phyloP scores from a whole-genome alignment of 2,329 filamentous ascomycete genomes.

The Sclerotinia spermophila region DNA sequence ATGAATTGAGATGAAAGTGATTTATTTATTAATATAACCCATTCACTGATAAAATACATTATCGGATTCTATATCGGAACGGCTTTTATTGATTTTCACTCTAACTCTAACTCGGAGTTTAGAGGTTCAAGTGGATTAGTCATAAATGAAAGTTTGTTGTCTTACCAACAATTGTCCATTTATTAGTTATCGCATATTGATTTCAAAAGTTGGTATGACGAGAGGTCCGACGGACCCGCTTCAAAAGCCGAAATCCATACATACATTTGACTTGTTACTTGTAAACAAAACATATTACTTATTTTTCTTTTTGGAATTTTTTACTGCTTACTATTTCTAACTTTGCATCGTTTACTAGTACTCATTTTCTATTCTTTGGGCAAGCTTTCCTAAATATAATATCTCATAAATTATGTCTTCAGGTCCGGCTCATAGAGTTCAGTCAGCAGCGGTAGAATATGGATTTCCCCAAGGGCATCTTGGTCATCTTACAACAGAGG shows the following conservation, averaged over 20 bases:
- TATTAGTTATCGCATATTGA: neutral
- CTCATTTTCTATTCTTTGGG: neutral
- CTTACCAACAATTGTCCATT: conserved; percentile 1
- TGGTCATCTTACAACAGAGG: conserved; percentile 67
- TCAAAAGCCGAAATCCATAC: neutral
- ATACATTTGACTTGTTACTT: neutral
- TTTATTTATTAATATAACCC: too few species aligned
- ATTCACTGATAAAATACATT: too few species aligned
- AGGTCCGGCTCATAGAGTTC: conserved; percentile 36
- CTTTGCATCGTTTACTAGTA: too few species aligned
- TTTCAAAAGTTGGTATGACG: neutral
- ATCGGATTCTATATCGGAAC: neutral
- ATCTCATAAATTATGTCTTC: conserved; percentile 27
- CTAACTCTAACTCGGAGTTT: neutral
- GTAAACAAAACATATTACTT: neutral
- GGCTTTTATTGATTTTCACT: neutral
- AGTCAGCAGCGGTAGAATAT: conserved; percentile 39
- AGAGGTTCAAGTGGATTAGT: neutral
- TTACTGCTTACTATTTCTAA: neutral
- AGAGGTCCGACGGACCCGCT: conserved; percentile 13
- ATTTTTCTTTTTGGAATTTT: neutral
- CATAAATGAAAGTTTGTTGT: neutral
- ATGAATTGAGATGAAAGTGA: too few species aligned
- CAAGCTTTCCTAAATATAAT: neutral
- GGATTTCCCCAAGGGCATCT: conserved; percentile 75